Evolutionary conservation across 352 stramenopile genomes (phyloP).

Genomic region (Phytophthora nicotianae): DNA sequence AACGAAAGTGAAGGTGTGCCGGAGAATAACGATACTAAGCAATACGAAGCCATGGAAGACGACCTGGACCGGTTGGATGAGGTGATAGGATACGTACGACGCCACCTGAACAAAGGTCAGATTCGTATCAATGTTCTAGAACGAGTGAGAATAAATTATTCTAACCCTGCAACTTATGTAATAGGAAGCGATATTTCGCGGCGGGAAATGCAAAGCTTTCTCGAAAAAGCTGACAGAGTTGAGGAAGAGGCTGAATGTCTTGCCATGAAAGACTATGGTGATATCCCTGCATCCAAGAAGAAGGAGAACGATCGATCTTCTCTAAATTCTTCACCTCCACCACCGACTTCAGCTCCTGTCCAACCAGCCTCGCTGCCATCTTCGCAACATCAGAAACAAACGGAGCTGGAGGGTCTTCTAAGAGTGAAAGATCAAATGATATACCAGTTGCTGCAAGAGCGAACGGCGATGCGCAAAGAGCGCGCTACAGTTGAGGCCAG

Average conservation of each 20-base stretch:
- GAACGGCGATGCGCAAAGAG: slow-evolving; percentile 57
- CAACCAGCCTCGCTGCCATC: background rate
- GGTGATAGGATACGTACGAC: slow-evolving; percentile 44
- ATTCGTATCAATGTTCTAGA: background rate
- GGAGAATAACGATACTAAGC: slow-evolving; percentile 12
- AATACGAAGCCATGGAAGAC: slow-evolving; percentile 57
- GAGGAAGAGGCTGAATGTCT: slow-evolving; percentile 52
- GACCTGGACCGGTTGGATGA: slow-evolving; percentile 68
- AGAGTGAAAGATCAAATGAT: slow-evolving; percentile 87
- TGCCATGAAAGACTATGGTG: slow-evolving; percentile 58
- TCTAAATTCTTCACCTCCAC: slow-evolving; percentile 49
- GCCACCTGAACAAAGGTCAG: slow-evolving; percentile 51
- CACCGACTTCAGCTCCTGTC: slow-evolving; percentile 61
- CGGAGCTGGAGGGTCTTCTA: slow-evolving; percentile 47
- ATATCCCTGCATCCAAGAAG: background rate
- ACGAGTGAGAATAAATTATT: background rate
- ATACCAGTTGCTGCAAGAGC: slow-evolving; percentile 77
- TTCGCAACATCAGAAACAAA: slow-evolving; percentile 16
- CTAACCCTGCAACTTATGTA: background rate
- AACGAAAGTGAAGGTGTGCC: slow-evolving; percentile 2
- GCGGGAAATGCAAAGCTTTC: slow-evolving; percentile 55
- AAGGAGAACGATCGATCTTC: slow-evolving; percentile 33
- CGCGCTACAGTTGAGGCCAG: slow-evolving; percentile 53
- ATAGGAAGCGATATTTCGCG: slow-evolving; percentile 41
- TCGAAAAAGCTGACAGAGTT: slow-evolving; percentile 34